These are phyloP conservation scores for Saccharomyces jurei DNA, from an alignment of 805 yeast species.

Conservation along the genomic window DNA sequence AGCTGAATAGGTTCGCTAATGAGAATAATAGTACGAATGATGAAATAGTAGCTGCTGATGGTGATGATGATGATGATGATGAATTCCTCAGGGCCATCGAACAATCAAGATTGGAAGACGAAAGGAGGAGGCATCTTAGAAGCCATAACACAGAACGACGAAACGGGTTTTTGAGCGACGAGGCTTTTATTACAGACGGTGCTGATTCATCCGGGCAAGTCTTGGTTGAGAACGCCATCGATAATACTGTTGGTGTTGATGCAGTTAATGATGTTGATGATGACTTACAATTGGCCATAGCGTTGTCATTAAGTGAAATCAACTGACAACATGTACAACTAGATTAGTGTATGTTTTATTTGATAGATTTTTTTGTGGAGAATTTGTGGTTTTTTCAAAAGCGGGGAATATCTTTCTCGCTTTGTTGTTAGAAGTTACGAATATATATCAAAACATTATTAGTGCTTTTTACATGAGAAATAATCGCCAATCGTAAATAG, in stretches of 20 bases:
- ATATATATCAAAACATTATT: background rate
- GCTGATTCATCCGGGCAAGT: background rate
- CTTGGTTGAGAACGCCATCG: background rate
- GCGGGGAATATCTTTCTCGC: background rate
- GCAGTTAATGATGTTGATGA: slow-evolving; percentile 11
- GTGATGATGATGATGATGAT: slow-evolving; percentile 13
- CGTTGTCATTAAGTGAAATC: slow-evolving; percentile 28
- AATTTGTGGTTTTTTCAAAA: background rate
- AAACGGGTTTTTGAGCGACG: background rate
- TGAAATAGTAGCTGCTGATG: slow-evolving; percentile 6
- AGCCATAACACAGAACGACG: background rate
- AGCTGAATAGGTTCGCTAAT: slow-evolving; percentile 2
- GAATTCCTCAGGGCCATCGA: slow-evolving; percentile 16
- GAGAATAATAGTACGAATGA: background rate
- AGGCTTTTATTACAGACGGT: background rate
- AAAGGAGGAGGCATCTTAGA: background rate
- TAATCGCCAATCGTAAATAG: background rate
- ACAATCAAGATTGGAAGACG: slow-evolving; percentile 12
- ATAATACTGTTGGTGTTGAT: background rate
- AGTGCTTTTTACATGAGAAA: background rate
- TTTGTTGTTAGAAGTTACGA: background rate
- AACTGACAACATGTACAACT: slow-evolving; percentile 2
- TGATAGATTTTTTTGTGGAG: background rate
- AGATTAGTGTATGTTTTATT: background rate
- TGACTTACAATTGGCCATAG: slow-evolving; percentile 28